A percentile compares a stretch with the other conserved stretches of the same genome.
These are phyloP conservation scores for Lactarius hengduanensis DNA, from an alignment of 768 basidiomycete genomes.

Conservation along the genomic window DNA sequence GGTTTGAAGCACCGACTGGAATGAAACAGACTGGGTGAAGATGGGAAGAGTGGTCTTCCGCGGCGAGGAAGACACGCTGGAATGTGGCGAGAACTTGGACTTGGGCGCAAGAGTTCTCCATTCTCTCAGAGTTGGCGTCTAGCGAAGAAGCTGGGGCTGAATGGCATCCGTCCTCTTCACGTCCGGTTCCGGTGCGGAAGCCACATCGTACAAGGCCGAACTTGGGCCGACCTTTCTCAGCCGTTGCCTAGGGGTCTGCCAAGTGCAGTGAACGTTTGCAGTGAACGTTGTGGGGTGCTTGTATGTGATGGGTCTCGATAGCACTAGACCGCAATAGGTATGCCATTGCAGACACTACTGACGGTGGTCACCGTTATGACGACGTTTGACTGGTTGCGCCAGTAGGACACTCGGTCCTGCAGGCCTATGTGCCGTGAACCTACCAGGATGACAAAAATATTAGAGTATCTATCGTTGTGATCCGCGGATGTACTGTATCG, in stretches of 20 bases:
- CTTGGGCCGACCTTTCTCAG: neutral
- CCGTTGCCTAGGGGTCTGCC: neutral
- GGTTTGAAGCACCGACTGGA: neutral
- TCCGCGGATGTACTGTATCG: neutral
- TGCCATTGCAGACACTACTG: neutral
- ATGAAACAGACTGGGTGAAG: neutral
- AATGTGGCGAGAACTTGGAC: neutral
- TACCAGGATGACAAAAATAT: neutral
- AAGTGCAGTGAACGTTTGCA: neutral
- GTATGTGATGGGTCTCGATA: neutral
- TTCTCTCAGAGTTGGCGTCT: neutral
- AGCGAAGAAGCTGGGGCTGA: neutral
- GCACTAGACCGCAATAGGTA: neutral
- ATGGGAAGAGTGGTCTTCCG: neutral
- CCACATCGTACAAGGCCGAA: constrained; percentile 6
- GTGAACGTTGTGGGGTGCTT: neutral
- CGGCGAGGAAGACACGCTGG: neutral
- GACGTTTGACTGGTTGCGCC: neutral
- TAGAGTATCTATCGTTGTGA: neutral
- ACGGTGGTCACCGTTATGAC: neutral
- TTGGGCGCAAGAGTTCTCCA: neutral
- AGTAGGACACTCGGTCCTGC: neutral
- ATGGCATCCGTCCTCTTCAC: neutral
- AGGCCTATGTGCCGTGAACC: neutral
- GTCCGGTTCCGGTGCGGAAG: neutral